Percentiles rank a stretch among this genome's conserved stretches.
Conservation (phyloP, 306 rosid species). For the Rosa chinensis region DNA sequence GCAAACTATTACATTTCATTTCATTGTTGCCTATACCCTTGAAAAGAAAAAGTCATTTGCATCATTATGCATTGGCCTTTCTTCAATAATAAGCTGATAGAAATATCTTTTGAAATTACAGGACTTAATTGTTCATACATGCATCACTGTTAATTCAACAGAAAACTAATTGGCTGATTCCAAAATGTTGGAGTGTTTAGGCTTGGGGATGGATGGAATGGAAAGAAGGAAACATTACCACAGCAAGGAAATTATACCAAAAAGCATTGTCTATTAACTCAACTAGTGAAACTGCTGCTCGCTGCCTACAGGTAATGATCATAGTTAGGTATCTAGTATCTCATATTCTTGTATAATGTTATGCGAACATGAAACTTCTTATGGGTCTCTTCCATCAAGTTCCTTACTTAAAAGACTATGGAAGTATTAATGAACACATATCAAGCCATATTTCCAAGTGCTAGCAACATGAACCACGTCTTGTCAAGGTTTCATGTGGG, state of each 20-base stretch:
- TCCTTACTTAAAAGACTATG: neutral
- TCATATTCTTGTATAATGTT: neutral
- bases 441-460: neutral
- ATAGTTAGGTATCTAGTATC: neutral
- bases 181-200: constrained; percentile 45
- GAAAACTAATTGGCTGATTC: constrained; percentile 27
- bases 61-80: neutral
- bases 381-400: neutral
- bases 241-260: constrained; percentile 79
- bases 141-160: constrained; percentile 8
- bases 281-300: constrained; percentile 80
- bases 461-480: neutral
- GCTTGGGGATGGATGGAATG: constrained; percentile 99
- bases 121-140: neutral
- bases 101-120: neutral
- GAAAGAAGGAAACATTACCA: constrained; percentile 85
- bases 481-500: neutral
- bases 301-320: constrained; percentile 89
- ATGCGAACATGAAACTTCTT: neutral
- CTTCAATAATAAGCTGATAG: neutral
- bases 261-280: constrained; percentile 59
- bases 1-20: neutral
- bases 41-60: neutral
- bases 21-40: neutral
- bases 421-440: neutral